Evolutionary conservation across 805 yeast species (phyloP).

Genomic region (Myxozyma nipponensis): DNA sequence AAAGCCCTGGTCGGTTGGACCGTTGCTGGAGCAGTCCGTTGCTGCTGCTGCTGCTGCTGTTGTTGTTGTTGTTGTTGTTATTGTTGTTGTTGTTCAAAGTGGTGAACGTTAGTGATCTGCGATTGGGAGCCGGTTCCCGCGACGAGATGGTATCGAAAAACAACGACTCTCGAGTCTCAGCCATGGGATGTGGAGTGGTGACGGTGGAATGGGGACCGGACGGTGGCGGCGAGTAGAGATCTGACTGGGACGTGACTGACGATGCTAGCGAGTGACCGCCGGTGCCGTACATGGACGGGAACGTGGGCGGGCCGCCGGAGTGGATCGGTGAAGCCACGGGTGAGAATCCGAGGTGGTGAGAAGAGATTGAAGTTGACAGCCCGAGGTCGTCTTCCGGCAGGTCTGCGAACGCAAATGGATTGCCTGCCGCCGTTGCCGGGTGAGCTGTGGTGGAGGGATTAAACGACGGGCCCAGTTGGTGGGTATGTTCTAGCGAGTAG

Average conservation of each 20-base stretch:
- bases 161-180: slow-evolving; percentile 29
- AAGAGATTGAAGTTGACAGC: slow-evolving; percentile 12
- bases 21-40: neutral
- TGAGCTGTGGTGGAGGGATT: slow-evolving; percentile 5
- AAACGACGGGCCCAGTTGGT: slow-evolving; percentile 16
- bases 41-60: neutral
- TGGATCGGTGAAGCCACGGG: slow-evolving; percentile 27
- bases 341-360: slow-evolving; percentile 22
- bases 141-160: slow-evolving; percentile 27
- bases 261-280: slow-evolving; percentile 24
- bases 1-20: slow-evolving; percentile 17
- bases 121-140: slow-evolving; percentile 25
- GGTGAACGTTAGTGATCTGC: slow-evolving; percentile 15
- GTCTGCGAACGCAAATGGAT: slow-evolving; percentile 17
- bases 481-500: slow-evolving; percentile 20
- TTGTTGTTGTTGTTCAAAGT: slow-evolving; percentile 1
- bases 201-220: slow-evolving; percentile 28
- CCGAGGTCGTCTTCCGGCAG: slow-evolving; percentile 39
- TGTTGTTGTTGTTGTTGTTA: neutral
- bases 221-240: slow-evolving; percentile 31
- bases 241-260: slow-evolving; percentile 26
- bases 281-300: slow-evolving; percentile 7
- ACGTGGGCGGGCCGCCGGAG: slow-evolving; percentile 4
- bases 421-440: neutral
- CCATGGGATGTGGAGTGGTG: slow-evolving; percentile 29